Conservation (phyloP, 2,329 filamentous ascomycete species). For the Furcasterigmium sp. region DNA sequence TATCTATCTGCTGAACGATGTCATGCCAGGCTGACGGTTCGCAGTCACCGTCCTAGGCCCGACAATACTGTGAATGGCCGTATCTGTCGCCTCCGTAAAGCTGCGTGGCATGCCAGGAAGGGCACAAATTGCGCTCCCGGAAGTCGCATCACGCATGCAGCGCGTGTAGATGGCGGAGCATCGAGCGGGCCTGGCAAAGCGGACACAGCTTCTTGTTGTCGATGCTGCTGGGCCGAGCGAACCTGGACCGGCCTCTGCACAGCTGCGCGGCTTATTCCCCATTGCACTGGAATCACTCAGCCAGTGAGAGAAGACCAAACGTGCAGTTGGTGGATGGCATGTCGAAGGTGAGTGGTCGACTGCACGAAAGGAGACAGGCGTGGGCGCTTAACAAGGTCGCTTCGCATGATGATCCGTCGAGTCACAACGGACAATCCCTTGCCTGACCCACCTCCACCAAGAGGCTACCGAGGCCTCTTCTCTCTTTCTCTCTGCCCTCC, state of each 20-base stretch:
- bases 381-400: slow-evolving; percentile 52
- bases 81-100: too few relatives aligned
- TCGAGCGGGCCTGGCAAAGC: too few relatives aligned
- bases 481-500: not conserved
- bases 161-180: too few relatives aligned
- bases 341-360: slow-evolving; percentile 26
- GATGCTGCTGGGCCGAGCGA: too few relatives aligned
- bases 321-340: slow-evolving; percentile 20
- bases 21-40: too few relatives aligned
- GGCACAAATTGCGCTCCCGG: too few relatives aligned
- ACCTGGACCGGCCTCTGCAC: not conserved
- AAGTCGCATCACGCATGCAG: too few relatives aligned
- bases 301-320: slow-evolving; percentile 24
- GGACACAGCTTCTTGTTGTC: too few relatives aligned
- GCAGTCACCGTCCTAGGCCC: too few relatives aligned
- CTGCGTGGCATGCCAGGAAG: too few relatives aligned
- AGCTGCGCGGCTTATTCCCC: slow-evolving; percentile 28
- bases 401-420: slow-evolving; percentile 21
- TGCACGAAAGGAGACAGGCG: slow-evolving; percentile 46
- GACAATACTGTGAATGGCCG: too few relatives aligned
- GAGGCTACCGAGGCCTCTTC: not conserved
- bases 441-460: slow-evolving; percentile 3
- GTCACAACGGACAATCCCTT: slow-evolving; percentile 1
- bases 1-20: too few relatives aligned
- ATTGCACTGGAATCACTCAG: slow-evolving; percentile 3